Evolutionary conservation across 1,139 yeast species (phyloP).

Genomic region (Yamadazyma membranifaciens): DNA sequence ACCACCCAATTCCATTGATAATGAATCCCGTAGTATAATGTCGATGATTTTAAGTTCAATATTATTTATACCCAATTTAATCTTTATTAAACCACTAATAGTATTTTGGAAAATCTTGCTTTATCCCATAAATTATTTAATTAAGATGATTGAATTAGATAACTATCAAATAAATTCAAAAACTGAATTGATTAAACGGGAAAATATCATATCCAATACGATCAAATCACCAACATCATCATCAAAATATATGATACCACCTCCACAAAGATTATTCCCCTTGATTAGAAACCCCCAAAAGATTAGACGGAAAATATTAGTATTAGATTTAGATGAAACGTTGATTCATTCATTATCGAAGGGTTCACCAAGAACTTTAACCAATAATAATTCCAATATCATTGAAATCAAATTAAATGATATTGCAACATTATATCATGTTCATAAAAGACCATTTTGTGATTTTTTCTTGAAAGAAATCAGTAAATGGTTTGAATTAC

Average conservation of each 20-base stretch:
- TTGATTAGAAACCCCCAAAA: constrained; percentile 41
- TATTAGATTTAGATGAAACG: constrained; percentile 91
- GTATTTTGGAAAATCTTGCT: constrained; percentile 20
- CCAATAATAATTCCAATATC: constrained; percentile 62
- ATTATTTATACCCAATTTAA: constrained; percentile 20
- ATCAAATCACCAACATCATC: constrained; percentile 59
- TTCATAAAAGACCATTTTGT: constrained; percentile 89
- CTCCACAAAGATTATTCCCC: constrained; percentile 47
- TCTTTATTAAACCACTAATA: constrained; percentile 20
- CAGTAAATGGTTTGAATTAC: constrained; percentile 83
- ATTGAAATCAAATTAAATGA: constrained; percentile 78
- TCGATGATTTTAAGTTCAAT: constrained; percentile 10
- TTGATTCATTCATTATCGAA: constrained; percentile 85
- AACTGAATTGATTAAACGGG: constrained; percentile 43
- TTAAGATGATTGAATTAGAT: constrained; percentile 13
- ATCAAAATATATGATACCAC: constrained; percentile 48
- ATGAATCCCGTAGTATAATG: neutral
- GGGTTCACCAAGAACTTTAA: constrained; percentile 45
- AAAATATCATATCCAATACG: constrained; percentile 39
- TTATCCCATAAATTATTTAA: constrained; percentile 19
- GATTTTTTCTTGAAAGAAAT: constrained; percentile 79
- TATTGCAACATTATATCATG: constrained; percentile 79
- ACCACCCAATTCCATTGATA: neutral
- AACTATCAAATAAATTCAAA: constrained; percentile 21
- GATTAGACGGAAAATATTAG: constrained; percentile 60